Conservation (phyloP, 228 moss, liverwort and hornwort genomes). For the Sphagnum fallax region DNA sequence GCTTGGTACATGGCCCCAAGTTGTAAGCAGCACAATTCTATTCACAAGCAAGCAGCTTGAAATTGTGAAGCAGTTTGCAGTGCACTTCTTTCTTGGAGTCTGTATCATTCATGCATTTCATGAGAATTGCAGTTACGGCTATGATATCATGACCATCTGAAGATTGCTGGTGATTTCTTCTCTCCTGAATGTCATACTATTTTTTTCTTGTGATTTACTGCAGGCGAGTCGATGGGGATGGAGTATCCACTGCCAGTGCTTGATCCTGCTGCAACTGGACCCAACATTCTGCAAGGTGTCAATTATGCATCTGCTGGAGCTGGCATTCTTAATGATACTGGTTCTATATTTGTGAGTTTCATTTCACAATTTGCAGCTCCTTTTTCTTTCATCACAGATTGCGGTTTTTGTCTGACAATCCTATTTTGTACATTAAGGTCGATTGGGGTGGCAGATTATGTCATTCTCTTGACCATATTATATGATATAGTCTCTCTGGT, state of each 20-base stretch:
- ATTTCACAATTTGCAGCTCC: not conserved
- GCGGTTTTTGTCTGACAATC: too few species aligned
- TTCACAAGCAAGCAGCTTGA: too few species aligned
- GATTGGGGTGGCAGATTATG: too few species aligned
- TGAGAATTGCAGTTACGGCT: not conserved
- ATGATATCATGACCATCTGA: not conserved
- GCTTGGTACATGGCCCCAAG: too few species aligned
- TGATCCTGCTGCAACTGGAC: slow-evolving; percentile 40
- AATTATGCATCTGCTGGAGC: slow-evolving; percentile 90
- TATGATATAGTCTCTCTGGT: too few species aligned
- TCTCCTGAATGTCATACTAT: not conserved
- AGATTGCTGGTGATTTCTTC: not conserved
- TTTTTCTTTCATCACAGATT: not conserved
- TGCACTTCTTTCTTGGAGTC: too few species aligned
- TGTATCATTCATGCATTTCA: not conserved
- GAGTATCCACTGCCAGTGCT: slow-evolving; percentile 59
- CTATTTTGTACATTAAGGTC: too few species aligned
- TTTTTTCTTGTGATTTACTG: not conserved
- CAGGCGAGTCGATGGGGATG: slow-evolving; percentile 58
- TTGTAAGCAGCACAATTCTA: too few species aligned
- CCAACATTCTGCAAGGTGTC: slow-evolving; percentile 35
- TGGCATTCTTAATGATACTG: slow-evolving; percentile 73
- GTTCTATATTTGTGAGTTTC: slow-evolving; percentile 46
- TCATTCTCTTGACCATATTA: too few species aligned
- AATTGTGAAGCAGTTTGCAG: not conserved